A percentile compares a stretch with the other conserved stretches of the same genome.
Conservation (phyloP, 306 rosid species). For the Herpetospermum pedunculosum region DNA sequence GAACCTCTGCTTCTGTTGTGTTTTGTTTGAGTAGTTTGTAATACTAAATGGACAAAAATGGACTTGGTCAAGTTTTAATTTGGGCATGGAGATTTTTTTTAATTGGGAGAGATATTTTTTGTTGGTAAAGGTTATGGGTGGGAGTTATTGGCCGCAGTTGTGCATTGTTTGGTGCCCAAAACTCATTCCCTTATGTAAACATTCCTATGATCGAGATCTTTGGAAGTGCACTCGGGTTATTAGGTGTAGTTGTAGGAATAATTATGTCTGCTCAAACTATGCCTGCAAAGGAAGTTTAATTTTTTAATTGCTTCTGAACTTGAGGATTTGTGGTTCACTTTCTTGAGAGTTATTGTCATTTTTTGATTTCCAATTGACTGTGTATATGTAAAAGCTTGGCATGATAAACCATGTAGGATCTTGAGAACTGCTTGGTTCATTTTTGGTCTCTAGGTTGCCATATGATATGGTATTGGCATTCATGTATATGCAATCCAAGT, state of each 20-base stretch:
- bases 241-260: conserved; percentile 89
- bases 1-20: background rate
- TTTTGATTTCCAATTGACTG: background rate
- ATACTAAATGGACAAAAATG: too few relatives aligned
- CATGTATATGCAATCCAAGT: conserved; percentile 2
- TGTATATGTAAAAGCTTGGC: background rate
- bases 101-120: background rate
- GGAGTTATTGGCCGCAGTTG: conserved; percentile 95
- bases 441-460: background rate
- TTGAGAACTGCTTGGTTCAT: background rate
- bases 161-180: conserved; percentile 93
- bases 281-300: conserved; percentile 43
- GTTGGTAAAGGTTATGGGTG: conserved; percentile 57
- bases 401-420: background rate
- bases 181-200: conserved; percentile 87
- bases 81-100: too few relatives aligned
- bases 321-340: conserved; percentile 8
- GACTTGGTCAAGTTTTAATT: too few relatives aligned
- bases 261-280: conserved; percentile 97
- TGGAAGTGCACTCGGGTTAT: conserved; percentile 89
- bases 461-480: background rate
- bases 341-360: background rate
- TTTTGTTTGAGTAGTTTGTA: too few relatives aligned
- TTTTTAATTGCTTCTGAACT: background rate
- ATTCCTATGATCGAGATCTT: conserved; percentile 95